Conservation (phyloP, 2,329 filamentous ascomycete species). For the Microcyclospora tardicrescens region DNA sequence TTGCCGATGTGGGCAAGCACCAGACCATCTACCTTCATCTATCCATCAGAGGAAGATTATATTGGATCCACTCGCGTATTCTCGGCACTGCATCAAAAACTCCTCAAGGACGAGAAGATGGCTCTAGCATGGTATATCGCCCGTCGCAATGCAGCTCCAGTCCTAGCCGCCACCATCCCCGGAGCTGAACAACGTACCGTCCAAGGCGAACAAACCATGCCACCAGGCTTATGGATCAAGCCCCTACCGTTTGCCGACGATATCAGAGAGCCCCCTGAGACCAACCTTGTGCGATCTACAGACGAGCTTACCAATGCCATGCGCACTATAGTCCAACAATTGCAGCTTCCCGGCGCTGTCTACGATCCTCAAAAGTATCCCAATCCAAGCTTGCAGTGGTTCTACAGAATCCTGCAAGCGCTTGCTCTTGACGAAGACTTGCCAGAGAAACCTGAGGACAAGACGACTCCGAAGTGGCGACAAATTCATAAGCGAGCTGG, state of each 20-base stretch:
- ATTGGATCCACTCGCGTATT: constrained; percentile 89
- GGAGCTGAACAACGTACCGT: constrained; percentile 55
- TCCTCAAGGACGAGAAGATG: constrained; percentile 66
- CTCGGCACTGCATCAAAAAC: constrained; percentile 76
- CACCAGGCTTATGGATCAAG: constrained; percentile 78
- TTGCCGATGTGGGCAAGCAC: constrained; percentile 75
- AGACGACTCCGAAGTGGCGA: constrained; percentile 69
- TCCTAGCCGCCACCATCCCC: constrained; percentile 69
- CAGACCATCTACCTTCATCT: constrained; percentile 82
- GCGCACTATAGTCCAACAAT: constrained; percentile 67
- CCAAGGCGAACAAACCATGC: constrained; percentile 55
- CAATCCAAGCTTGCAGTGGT: constrained; percentile 80
- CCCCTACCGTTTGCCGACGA: constrained; percentile 85
- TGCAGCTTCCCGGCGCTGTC: constrained; percentile 72
- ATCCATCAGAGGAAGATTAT: constrained; percentile 80
- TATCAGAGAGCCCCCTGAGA: constrained; percentile 59
- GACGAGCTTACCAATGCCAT: constrained; percentile 67
- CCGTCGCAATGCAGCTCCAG: constrained; percentile 64
- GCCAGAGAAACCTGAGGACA: constrained; percentile 60
- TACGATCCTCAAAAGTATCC: constrained; percentile 83
- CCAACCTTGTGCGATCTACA: constrained; percentile 44
- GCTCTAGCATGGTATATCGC: constrained; percentile 83
- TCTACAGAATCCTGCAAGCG: constrained; percentile 86
- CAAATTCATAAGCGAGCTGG: constrained; percentile 86
- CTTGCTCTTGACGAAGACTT: constrained; percentile 85